Conservation (phyloP, 2,329 filamentous ascomycete genomes). For the Cordyceps pruinosa region DNA sequence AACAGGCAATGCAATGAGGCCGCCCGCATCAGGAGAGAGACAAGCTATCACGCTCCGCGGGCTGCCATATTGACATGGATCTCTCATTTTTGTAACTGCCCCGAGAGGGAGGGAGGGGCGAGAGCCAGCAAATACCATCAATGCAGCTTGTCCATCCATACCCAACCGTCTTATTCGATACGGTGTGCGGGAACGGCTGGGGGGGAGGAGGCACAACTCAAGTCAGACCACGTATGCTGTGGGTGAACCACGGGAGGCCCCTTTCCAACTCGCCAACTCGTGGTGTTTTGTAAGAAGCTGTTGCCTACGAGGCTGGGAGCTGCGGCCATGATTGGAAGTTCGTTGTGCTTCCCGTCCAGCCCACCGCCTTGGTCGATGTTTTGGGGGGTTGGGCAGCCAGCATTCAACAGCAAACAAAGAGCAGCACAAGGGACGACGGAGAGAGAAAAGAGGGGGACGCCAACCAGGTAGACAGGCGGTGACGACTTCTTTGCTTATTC, state of each 20-base stretch:
- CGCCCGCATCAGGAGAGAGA: background rate
- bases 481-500: background rate
- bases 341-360: background rate
- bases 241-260: background rate
- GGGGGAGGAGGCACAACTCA: background rate
- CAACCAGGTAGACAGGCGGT: background rate
- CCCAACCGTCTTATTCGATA: background rate
- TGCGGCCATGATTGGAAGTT: background rate
- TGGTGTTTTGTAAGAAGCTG: no score
- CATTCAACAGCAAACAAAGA: background rate
- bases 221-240: background rate
- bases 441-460: background rate
- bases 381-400: background rate
- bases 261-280: background rate
- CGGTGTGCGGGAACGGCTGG: background rate
- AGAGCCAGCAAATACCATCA: background rate
- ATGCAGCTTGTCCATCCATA: background rate
- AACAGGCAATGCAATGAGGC: background rate
- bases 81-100: no score
- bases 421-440: background rate
- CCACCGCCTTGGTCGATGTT: background rate
- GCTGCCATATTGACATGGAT: no score
- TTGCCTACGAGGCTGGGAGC: background rate
- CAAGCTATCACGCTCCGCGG: background rate
- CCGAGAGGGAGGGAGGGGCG: no score